phyloP scores from a whole-genome alignment of 192 early-diverging fungal genomes.

The Coemansia reversa region DNA sequence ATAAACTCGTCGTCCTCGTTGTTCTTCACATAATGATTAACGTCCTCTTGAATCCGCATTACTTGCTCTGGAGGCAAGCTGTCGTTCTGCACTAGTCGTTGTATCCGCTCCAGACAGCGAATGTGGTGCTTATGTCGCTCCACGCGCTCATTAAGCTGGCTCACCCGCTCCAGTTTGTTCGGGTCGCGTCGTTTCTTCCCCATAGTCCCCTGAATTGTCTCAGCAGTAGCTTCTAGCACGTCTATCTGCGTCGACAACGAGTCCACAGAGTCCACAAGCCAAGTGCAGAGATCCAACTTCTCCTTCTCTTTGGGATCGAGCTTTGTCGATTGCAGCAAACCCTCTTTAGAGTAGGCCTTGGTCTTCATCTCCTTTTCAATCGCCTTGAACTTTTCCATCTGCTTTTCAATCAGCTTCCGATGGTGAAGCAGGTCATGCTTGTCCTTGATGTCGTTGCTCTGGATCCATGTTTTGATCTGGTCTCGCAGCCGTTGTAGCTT shows the following conservation, averaged over 20 bases:
- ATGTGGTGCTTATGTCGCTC: slow-evolving; percentile 94
- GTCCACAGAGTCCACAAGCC: slow-evolving; percentile 83
- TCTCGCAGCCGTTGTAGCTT: slow-evolving; percentile 94
- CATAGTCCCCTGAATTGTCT: slow-evolving; percentile 63
- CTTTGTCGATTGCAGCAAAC: slow-evolving; percentile 72
- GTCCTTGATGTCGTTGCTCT: slow-evolving; percentile 95
- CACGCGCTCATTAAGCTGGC: slow-evolving; percentile 68
- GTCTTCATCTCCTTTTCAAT: slow-evolving; percentile 99
- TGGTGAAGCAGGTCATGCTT: slow-evolving; percentile 87
- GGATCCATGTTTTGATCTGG: slow-evolving; percentile 97
- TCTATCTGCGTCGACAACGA: slow-evolving; percentile 87
- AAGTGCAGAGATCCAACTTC: slow-evolving; percentile 81
- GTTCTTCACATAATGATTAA: slow-evolving; percentile 88
- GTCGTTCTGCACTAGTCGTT: slow-evolving; percentile 91
- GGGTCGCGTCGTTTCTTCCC: slow-evolving; percentile 82
- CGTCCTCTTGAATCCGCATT: slow-evolving; percentile 77
- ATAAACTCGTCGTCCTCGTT: slow-evolving; percentile 91
- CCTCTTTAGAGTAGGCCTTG: slow-evolving; percentile 97
- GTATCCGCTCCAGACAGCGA: slow-evolving; percentile 83
- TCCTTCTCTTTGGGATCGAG: slow-evolving; percentile 94
- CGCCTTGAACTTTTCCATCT: slow-evolving; percentile 99
- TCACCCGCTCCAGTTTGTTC: slow-evolving; percentile 70
- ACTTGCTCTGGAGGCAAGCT: slow-evolving; percentile 84
- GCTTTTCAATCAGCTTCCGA: slow-evolving; percentile 90
- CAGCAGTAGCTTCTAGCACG: slow-evolving; percentile 86